These are phyloP conservation scores for Aspergillus hancockii DNA, from an alignment of 495 filamentous ascomycete species.

Conservation along the genomic window DNA sequence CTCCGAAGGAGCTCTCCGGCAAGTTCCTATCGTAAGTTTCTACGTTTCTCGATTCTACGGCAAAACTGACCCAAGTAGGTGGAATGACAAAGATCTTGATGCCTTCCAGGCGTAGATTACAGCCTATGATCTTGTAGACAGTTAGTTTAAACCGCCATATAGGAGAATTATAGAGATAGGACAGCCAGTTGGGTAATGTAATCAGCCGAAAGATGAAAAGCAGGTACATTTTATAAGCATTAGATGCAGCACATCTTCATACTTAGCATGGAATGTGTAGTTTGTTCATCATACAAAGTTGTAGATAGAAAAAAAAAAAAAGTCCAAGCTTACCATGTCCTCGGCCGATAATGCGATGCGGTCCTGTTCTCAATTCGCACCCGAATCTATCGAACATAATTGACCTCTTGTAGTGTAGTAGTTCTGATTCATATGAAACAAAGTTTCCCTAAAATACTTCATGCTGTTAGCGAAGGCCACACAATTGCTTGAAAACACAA, in stretches of 20 bases:
- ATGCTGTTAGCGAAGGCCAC: slow-evolving; percentile 32
- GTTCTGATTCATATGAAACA: not conserved
- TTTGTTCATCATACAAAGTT: slow-evolving; percentile 64
- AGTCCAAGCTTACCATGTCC: not conserved
- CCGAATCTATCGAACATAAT: no score
- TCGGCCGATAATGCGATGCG: not conserved
- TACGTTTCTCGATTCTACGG: slow-evolving; percentile 5
- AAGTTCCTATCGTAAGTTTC: slow-evolving; percentile 67
- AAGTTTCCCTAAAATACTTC: slow-evolving; percentile 25
- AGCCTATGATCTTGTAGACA: slow-evolving; percentile 27
- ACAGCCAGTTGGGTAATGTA: slow-evolving; percentile 19
- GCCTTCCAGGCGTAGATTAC: slow-evolving; percentile 55
- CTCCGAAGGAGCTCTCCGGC: slow-evolving; percentile 67
- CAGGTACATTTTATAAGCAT: slow-evolving; percentile 72
- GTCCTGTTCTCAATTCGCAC: not conserved
- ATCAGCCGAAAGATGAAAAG: slow-evolving; percentile 99
- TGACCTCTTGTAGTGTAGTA: no score
- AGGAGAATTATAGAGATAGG: slow-evolving; percentile 23
- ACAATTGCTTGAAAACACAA: slow-evolving; percentile 17
- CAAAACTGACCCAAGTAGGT: slow-evolving; percentile 56
- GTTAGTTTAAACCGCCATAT: slow-evolving; percentile 36
- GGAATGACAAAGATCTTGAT: slow-evolving; percentile 66
- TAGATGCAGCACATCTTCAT: slow-evolving; percentile 66
- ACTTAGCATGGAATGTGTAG: slow-evolving; percentile 87
- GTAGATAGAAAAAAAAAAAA: slow-evolving; percentile 7